Percentiles rank a stretch among this genome's conserved stretches.
These are phyloP conservation scores for Friedmanniomyces simplex DNA, from an alignment of 495 filamentous ascomycete species.

Conservation along the genomic window DNA sequence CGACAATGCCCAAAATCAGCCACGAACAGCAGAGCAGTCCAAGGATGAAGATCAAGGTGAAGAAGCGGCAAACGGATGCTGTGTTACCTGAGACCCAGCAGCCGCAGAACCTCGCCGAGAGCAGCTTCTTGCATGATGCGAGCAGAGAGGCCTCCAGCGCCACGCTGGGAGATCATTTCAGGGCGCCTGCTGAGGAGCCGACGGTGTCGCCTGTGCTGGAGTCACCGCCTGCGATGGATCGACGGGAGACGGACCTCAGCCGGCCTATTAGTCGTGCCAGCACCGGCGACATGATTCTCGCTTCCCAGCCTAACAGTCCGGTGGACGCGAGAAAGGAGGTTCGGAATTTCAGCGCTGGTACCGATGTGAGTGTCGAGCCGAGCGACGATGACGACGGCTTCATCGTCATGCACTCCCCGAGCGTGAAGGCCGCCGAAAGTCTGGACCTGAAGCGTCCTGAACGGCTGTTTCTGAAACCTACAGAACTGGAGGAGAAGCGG, in stretches of 20 bases:
- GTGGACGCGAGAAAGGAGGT: neutral
- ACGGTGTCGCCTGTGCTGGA: constrained; percentile 12
- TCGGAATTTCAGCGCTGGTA: constrained; percentile 5
- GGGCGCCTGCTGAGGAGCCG: neutral
- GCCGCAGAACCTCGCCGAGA: neutral
- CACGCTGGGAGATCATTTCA: neutral
- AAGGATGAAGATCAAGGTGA: constrained; percentile 14
- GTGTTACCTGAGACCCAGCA: neutral
- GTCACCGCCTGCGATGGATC: neutral
- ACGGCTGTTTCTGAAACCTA: constrained; percentile 32
- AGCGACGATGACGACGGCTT: constrained; percentile 30
- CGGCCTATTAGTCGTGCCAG: constrained; percentile 15
- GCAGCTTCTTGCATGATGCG: constrained; percentile 8
- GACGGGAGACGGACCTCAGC: neutral
- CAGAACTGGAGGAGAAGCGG: constrained; percentile 36
- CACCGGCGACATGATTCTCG: constrained; percentile 15
- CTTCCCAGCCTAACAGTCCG: constrained; percentile 1
- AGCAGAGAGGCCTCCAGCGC: constrained; percentile 2
- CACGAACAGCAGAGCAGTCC: neutral
- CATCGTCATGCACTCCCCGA: constrained; percentile 20
- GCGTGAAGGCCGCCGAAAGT: constrained; percentile 18
- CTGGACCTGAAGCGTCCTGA: constrained; percentile 20
- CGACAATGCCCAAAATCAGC: neutral
- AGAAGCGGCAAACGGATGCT: constrained; percentile 11
- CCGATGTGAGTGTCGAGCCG: constrained; percentile 4